Percentiles rank a stretch among this genome's conserved stretches.
These are phyloP conservation scores for Blastocystis sp. DNA, from an alignment of 352 stramenopile species.

Conservation along the genomic window DNA sequence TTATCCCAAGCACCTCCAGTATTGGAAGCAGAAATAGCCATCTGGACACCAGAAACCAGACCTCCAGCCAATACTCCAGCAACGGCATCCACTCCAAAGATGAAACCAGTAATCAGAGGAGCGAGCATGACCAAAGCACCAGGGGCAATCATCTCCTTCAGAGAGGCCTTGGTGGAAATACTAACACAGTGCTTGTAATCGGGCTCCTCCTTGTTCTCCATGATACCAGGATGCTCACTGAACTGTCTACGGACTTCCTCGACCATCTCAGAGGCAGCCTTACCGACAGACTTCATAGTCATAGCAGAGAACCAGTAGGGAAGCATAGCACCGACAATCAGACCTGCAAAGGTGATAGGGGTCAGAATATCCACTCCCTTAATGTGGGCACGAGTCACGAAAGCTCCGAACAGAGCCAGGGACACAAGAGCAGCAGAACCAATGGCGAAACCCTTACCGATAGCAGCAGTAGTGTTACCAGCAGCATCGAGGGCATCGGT, in stretches of 20 bases:
- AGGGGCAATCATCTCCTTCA: slow-evolving; percentile 97
- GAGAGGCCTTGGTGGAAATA: slow-evolving; percentile 95
- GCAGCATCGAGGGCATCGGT: slow-evolving; percentile 97
- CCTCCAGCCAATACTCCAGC: slow-evolving; percentile 92
- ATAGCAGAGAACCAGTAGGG: slow-evolving; percentile 99
- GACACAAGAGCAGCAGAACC: slow-evolving; percentile 96
- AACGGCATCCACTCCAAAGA: slow-evolving; percentile 95
- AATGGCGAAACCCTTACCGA: slow-evolving; percentile 99
- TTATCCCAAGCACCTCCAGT: slow-evolving; percentile 99
- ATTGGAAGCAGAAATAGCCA: slow-evolving; percentile 98
- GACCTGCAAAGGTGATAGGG: slow-evolving; percentile 93
- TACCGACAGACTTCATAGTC: slow-evolving; percentile 98
- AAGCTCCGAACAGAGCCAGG: slow-evolving; percentile 94
- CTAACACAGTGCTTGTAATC: slow-evolving; percentile 93
- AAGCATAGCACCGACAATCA: slow-evolving; percentile 98
- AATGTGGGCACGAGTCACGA: slow-evolving; percentile 92
- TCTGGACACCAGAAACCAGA: slow-evolving; percentile 91
- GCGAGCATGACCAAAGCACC: slow-evolving; percentile 96
- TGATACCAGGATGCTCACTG: slow-evolving; percentile 86
- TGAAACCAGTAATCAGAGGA: slow-evolving; percentile 92
- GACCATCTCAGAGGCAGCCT: slow-evolving; percentile 97
- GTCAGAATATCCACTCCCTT: slow-evolving; percentile 77
- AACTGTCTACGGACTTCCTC: slow-evolving; percentile 99
- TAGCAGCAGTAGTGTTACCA: slow-evolving; percentile 97
- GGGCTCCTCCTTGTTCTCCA: slow-evolving; percentile 71